Base-by-base conservation (phyloP, 2,329 filamentous ascomycete species). In the Colletotrichum camelliae region DNA sequence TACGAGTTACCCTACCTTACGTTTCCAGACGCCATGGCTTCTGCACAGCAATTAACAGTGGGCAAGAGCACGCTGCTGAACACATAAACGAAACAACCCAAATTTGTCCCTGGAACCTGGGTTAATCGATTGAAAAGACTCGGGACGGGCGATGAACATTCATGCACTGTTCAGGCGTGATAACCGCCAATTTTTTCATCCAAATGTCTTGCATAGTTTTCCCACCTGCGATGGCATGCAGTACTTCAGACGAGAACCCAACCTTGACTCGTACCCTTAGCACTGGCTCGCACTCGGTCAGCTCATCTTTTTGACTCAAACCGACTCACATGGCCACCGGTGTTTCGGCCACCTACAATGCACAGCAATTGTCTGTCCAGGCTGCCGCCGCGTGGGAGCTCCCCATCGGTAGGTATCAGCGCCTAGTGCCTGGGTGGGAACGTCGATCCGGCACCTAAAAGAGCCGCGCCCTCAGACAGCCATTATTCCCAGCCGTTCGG, bases 21-120 rank as follows among this genome's bases (percentile, higher is more conserved):
- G 43, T 52, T 52, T 21, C 43, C 43, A 52, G n/a, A n/a, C n/a
- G n/a, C n/a, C 43, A 52, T 52, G 43, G n/a, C 43, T 18, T 21
- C 12, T 33, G 31, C 58, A 61, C 29, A 61, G 58, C 58, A 61
- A 33, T 35, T 52, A 52, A 9, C 33, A 8, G 8, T 60, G 33
- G 21, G 15, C 16, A n/a, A 60, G 18, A 35, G 12, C 29, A 55
- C 66, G 55, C 65, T 68, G 21, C 24, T 71, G 9, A 62, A 39
- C 62, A 33, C 64, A 64, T 58, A 73, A 69, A 73, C 70, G 58
- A 75, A 75, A 65, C 64, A 75, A 65, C 35, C 35, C 57, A 65
- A 76, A 39, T 52, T 18, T 12, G 24, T 66, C 48, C 58, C 58
- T 69, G 48, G 16, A 39, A 64, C 24, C 33, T 7, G 21, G 55